Base-by-base conservation (phyloP, 2,329 filamentous ascomycete genomes). In the Fusarium palustre region DNA sequence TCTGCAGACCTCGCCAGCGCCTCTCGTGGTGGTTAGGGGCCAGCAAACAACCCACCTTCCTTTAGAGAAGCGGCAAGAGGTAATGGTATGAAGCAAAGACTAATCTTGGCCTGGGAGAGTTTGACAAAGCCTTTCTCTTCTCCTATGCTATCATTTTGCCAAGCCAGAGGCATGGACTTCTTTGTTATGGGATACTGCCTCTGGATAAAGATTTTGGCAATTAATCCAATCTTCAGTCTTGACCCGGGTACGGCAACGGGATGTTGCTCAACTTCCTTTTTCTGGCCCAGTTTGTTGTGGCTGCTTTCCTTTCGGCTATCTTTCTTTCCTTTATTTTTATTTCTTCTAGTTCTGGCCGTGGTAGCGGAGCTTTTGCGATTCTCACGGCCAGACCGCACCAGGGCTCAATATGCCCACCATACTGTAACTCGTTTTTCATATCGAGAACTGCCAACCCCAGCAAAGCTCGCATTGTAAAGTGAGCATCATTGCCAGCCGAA, bases 361-460 rank as follows among this genome's bases (percentile, higher is more conserved):
- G 55, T 11, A 52, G 12, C 8, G 49, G 53, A 46, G 31, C 42
- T n/a, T 20, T 42, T n/a, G 58, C 66, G 24, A 67, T 53, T 13
- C 33, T 54, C n/a, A n/a, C 41, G 31, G 68, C 63, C n/a, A 55
- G 24, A 6, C 24, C 10, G 16, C 54, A 42, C 66, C 66, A 70
- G 7, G 22, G 4, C 12, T 53, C 65, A 11, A 64, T n/a, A 31
- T 24, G 9, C 28, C 20, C 25, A 13, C 33, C 31, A 33, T 42
- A 5, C 4, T 48, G 22, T n/a, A 43, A 31, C 28, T 66, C 41
- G 11, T 30, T 47, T 33, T 18, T 31, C 9, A 54, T 42, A 85
- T 79, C 50, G 82, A 82, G 38, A 64, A 78, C 9, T 84, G 78
- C 74, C 81, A 59, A 12, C 79, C 54, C 80, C 74, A 5, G 83